These are phyloP conservation scores for Immersiporthe knoxdaviesiana DNA, from an alignment of 2,329 filamentous ascomycete species.

Conservation along the genomic window DNA sequence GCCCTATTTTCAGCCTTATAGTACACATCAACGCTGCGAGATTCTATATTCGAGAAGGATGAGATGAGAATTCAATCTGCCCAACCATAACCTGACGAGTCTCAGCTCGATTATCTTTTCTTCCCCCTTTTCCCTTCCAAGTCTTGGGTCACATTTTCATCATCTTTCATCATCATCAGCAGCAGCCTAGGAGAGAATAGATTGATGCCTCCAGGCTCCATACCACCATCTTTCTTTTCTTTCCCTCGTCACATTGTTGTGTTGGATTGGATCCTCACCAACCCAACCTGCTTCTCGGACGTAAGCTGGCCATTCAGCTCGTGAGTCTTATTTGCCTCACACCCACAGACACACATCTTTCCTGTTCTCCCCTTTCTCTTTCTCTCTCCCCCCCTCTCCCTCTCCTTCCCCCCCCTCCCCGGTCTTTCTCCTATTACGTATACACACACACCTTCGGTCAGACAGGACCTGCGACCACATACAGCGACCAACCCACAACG, in stretches of 20 bases:
- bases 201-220: neutral
- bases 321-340: neutral
- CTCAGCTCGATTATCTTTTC: neutral
- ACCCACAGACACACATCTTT: neutral
- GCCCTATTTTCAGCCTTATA: neutral
- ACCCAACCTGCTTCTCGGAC: neutral
- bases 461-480: neutral
- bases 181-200: neutral
- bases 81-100: neutral
- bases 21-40: neutral
- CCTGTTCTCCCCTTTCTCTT: neutral
- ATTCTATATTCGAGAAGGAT: neutral
- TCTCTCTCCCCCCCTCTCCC: neutral
- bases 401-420: neutral
- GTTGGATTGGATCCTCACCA: neutral
- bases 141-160: neutral
- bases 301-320: slow-evolving; percentile 5
- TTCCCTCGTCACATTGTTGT: neutral
- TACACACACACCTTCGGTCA: neutral
- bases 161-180: neutral
- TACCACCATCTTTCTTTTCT: neutral
- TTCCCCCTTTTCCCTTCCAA: neutral
- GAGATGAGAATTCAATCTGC: slow-evolving; percentile 8
- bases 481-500: neutral
- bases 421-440: neutral